phyloP scores from a whole-genome alignment of 306 rosid species.

The Cajanus cajan region DNA sequence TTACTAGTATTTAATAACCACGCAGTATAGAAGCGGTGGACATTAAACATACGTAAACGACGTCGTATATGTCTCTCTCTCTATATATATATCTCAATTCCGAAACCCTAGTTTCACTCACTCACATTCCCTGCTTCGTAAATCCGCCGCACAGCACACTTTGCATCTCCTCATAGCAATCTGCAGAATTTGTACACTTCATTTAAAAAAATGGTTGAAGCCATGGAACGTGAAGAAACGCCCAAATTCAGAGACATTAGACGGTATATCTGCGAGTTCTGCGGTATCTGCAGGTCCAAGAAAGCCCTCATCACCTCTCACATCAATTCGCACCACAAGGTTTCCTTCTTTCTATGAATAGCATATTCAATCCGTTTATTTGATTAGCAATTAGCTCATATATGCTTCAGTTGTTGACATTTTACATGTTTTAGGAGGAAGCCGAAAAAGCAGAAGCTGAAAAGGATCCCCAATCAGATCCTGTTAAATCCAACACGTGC shows the following conservation, averaged over 20 bases:
- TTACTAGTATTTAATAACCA: no score
- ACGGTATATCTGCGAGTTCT: slow-evolving; percentile 56
- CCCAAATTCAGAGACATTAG: slow-evolving; percentile 55
- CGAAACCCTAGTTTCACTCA: neutral
- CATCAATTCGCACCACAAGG: slow-evolving; percentile 64
- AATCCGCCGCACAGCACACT: neutral
- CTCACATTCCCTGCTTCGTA: neutral
- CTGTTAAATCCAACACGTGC: slow-evolving; percentile 49
- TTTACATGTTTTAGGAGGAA: slow-evolving; percentile 48
- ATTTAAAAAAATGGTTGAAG: slow-evolving; percentile 38
- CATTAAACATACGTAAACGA: neutral
- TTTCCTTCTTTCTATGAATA: neutral
- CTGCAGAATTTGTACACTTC: neutral
- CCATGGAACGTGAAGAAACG: slow-evolving; percentile 25
- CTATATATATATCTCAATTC: neutral
- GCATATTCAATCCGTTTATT: neutral
- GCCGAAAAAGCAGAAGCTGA: slow-evolving; percentile 34
- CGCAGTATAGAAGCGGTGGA: no score
- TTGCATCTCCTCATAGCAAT: neutral
- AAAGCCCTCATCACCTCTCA: slow-evolving; percentile 63
- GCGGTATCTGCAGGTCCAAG: slow-evolving; percentile 74
- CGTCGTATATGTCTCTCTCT: neutral
- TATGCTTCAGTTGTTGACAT: neutral
- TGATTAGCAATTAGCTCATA: neutral
- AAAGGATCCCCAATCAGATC: slow-evolving; percentile 19